These are phyloP conservation scores for Plasmodium relictum DNA, from an alignment of 169 alveolate species.

Conservation along the genomic window DNA sequence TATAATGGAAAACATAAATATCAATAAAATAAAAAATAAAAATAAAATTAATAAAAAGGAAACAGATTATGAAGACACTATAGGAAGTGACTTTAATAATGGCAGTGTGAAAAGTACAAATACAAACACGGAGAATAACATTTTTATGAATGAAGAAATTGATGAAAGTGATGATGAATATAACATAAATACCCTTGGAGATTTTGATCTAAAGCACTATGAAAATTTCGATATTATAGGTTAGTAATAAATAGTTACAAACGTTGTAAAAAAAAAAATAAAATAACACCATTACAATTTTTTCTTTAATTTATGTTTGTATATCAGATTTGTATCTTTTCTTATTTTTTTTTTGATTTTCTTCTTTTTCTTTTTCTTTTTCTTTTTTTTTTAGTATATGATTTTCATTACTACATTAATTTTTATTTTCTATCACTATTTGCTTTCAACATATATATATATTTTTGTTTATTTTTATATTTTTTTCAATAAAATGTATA, in stretches of 20 bases:
- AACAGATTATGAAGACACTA: conserved; percentile 31
- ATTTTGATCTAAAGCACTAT: conserved; percentile 67
- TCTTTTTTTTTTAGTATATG: too few species aligned
- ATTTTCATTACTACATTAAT: too few species aligned
- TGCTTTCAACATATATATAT: too few species aligned
- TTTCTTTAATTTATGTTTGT: neutral
- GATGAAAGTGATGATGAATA: conserved; percentile 78
- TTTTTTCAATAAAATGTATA: too few species aligned
- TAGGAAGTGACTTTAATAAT: conserved; percentile 1
- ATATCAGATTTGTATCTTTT: neutral
- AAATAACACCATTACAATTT: neutral
- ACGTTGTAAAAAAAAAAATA: neutral
- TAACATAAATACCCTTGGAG: conserved; percentile 61
- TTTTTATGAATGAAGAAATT: conserved; percentile 68
- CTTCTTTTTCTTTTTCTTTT: too few species aligned
- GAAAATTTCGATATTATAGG: conserved; percentile 72
- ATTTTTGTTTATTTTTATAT: too few species aligned
- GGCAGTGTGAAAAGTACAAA: neutral
- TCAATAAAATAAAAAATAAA: neutral
- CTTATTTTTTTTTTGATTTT: too few species aligned
- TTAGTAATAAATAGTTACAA: conserved; percentile 5
- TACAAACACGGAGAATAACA: neutral
- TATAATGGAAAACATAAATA: neutral
- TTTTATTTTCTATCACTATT: too few species aligned
- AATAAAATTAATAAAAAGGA: conserved; percentile 9